A percentile compares a stretch with the other conserved stretches of the same genome.
phyloP scores from a whole-genome alignment of 306 rosid genomes.

The Vigna unguiculata region DNA sequence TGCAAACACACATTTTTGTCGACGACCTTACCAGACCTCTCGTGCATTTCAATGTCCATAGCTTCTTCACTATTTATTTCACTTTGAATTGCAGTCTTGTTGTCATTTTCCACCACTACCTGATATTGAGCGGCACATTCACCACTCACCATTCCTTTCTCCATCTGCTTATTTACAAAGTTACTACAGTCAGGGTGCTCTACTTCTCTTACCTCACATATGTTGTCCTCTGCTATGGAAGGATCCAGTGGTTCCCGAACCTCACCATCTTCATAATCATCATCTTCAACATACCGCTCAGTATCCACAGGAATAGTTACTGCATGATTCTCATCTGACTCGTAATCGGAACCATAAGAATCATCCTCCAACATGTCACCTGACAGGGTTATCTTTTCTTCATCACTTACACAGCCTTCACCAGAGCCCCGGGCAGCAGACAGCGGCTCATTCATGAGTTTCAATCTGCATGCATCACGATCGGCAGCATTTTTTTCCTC shows the following conservation, averaged over 20 bases:
- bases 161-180: constrained; percentile 48
- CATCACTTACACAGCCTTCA: constrained; percentile 72
- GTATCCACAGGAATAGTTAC: constrained; percentile 59
- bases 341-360: constrained; percentile 69
- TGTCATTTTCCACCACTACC: constrained; percentile 53
- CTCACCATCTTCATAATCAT: constrained; percentile 92
- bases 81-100: constrained; percentile 34
- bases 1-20: constrained; percentile 46
- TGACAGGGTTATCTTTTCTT: constrained; percentile 77
- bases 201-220: constrained; percentile 66
- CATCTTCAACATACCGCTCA: constrained; percentile 60
- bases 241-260: constrained; percentile 65
- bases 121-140: constrained; percentile 45
- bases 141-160: constrained; percentile 47
- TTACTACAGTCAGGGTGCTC: constrained; percentile 47
- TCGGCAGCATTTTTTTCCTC: constrained; percentile 46
- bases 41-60: constrained; percentile 46
- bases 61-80: constrained; percentile 52
- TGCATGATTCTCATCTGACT: constrained; percentile 82
- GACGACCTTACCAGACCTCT: constrained; percentile 45
- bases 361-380: constrained; percentile 72
- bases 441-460: constrained; percentile 53
- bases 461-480: constrained; percentile 46
- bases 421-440: constrained; percentile 53
- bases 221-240: constrained; percentile 49